Percentiles rank a stretch among this genome's conserved stretches.
These are phyloP conservation scores for Fragaria vesca DNA, from an alignment of 306 rosid genomes.

Conservation along the genomic window DNA sequence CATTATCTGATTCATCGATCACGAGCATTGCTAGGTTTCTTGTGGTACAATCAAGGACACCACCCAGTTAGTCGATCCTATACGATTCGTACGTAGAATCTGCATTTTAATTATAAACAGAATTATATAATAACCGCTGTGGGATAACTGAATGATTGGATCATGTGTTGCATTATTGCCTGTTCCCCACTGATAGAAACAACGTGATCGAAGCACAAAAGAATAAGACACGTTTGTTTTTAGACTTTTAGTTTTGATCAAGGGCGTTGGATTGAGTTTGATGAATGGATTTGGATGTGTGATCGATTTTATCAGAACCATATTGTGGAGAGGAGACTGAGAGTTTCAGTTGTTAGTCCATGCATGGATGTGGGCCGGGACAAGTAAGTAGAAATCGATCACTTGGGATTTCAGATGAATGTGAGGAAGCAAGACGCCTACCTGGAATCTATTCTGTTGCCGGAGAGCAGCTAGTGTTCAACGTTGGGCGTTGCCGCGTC, in stretches of 20 bases:
- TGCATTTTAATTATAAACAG: neutral
- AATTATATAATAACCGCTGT: neutral
- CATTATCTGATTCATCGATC: neutral
- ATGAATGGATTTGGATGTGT: neutral
- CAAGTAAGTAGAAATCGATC: neutral
- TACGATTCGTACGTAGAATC: neutral
- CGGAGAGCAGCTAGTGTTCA: no score
- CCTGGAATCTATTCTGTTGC: no score
- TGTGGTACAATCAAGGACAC: neutral
- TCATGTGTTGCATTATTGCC: conserved; percentile 29
- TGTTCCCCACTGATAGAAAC: neutral
- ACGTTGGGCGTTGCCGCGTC: no score
- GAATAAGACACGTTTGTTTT: neutral
- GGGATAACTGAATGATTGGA: conserved; percentile 32
- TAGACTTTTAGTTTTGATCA: neutral
- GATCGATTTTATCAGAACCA: neutral
- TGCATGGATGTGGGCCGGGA: neutral
- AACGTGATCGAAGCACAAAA: neutral
- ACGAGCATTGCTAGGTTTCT: neutral
- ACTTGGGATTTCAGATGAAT: neutral
- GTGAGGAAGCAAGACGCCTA: no score
- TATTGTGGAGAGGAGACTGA: neutral
- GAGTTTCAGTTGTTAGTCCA: neutral
- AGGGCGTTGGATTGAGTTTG: neutral
- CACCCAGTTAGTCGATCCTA: neutral